Evolutionary conservation across 768 basidiomycete species (phyloP).

Genomic region (Royoungia palumana): DNA sequence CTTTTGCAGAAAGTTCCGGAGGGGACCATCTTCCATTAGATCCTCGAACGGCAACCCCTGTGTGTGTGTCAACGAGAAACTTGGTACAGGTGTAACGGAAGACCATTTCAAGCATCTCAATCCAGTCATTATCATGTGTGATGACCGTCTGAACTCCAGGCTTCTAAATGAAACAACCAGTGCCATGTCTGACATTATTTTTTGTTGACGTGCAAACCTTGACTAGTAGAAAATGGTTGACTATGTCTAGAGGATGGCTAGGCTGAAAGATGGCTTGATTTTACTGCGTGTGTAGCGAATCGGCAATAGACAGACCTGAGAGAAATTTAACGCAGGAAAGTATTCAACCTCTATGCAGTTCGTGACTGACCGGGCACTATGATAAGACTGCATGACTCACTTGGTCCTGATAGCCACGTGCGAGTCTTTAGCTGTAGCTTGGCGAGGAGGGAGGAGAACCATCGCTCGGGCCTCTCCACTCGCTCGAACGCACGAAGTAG

Average conservation of each 20-base stretch:
- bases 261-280: neutral
- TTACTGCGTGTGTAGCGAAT: neutral
- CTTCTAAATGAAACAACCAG: neutral
- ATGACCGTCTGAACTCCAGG: slow-evolving; percentile 1
- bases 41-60: neutral
- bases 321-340: neutral
- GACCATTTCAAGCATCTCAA: slow-evolving; percentile 1
- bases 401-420: too few relatives aligned
- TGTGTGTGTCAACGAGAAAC: too few relatives aligned
- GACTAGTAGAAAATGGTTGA: slow-evolving; percentile 5
- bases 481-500: too few relatives aligned
- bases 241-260: slow-evolving; percentile 6
- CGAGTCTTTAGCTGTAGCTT: too few relatives aligned
- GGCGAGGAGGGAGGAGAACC: too few relatives aligned
- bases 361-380: too few relatives aligned
- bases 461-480: too few relatives aligned
- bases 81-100: neutral
- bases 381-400: too few relatives aligned
- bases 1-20: neutral
- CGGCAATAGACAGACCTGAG: neutral
- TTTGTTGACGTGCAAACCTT: neutral
- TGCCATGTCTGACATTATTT: neutral
- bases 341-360: neutral
- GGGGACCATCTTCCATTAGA: neutral
- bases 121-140: slow-evolving; percentile 11